Evolutionary conservation across 305 asterid species (phyloP), one percentile per base, ranked within the genome.

Genomic region (Lippia alba): DNA sequence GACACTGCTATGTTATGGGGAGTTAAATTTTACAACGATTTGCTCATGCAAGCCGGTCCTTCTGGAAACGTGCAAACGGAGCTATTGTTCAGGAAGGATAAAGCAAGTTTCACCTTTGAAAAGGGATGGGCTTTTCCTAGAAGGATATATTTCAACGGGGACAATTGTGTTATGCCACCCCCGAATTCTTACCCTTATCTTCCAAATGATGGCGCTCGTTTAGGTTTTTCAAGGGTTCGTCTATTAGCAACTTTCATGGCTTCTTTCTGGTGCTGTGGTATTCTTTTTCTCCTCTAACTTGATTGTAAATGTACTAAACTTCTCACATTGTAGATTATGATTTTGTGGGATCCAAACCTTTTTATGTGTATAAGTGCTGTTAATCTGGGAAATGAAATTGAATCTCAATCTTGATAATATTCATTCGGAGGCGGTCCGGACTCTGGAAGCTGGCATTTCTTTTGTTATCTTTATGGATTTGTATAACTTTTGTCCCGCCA

Each of bases 121-220:
- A 65, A 79, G 18, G 92, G 96, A 12, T 89, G 96, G 91, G 89
- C 81, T 34, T 86, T 89, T 69, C 96, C 92, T 0, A 70, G 75
- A 30, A 74, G 79, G 61, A 39, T 83, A 14, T 85, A 83, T 71
- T 86, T 86, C 76, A 89, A 89, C 12, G 92, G 88, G 0, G 89
- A 85, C 19, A 72, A 67, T 5, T 89, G 91, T 62, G 86, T 83
- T 2, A 88, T 88, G 87, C 88, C 94, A n/a, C 82, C 82, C 18
- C 87, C 91, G 0, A 81, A 82, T 60, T 64, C 57, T 9, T 83
- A 85, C 67, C 92, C 93, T 0, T 70, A 48, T 74, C 55, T 86
- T 55, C 89, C 86, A 2, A 81, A 74, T 34, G 66, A 68, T 5
- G 12, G 79, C 17, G 10, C 30, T 36, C 74, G 61, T 2, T 15